phyloP scores from a whole-genome alignment of 1,284 basidiomycete species.

The Ceratobasidium sp. region DNA sequence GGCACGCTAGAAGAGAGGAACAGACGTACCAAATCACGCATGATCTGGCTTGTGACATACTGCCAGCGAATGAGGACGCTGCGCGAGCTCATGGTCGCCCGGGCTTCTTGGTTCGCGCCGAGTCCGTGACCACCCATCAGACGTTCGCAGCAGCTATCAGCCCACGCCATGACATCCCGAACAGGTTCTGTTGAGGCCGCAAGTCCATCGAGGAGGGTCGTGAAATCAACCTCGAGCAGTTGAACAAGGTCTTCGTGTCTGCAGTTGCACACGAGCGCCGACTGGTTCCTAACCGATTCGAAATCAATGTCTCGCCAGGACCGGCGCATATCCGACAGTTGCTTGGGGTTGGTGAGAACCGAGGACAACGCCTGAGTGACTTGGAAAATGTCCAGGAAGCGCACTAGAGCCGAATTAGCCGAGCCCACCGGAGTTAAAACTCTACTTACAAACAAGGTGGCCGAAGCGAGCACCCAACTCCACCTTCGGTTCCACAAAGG shows the following conservation, averaged over 20 bases:
- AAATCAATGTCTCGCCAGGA: constrained; percentile 88
- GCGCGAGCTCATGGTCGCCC: constrained; percentile 80
- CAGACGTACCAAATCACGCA: constrained; percentile 76
- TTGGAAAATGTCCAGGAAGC: constrained; percentile 88
- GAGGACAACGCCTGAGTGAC: constrained; percentile 85
- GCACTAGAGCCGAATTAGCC: constrained; percentile 57
- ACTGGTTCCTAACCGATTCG: constrained; percentile 87
- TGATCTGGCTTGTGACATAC: constrained; percentile 88
- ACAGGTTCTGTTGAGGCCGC: constrained; percentile 70
- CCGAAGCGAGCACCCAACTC: constrained; percentile 87
- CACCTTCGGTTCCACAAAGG: constrained; percentile 89
- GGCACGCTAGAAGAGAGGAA: constrained; percentile 25
- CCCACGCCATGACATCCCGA: constrained; percentile 84
- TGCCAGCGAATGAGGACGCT: constrained; percentile 88
- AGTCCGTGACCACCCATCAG: constrained; percentile 63
- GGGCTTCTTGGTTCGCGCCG: constrained; percentile 65
- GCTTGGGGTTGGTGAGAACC: constrained; percentile 83
- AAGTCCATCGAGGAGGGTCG: constrained; percentile 68
- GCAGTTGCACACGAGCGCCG: constrained; percentile 88
- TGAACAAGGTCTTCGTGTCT: constrained; percentile 86
- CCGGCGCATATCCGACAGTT: constrained; percentile 80
- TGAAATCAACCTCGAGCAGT: constrained; percentile 82
- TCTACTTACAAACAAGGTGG: constrained; percentile 78
- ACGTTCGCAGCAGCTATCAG: constrained; percentile 83
- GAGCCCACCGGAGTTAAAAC: constrained; percentile 34